A percentile compares a stretch with the other conserved stretches of the same genome.
These are phyloP conservation scores for Plasmopara halstedii DNA, from an alignment of 352 stramenopile species.

Conservation along the genomic window DNA sequence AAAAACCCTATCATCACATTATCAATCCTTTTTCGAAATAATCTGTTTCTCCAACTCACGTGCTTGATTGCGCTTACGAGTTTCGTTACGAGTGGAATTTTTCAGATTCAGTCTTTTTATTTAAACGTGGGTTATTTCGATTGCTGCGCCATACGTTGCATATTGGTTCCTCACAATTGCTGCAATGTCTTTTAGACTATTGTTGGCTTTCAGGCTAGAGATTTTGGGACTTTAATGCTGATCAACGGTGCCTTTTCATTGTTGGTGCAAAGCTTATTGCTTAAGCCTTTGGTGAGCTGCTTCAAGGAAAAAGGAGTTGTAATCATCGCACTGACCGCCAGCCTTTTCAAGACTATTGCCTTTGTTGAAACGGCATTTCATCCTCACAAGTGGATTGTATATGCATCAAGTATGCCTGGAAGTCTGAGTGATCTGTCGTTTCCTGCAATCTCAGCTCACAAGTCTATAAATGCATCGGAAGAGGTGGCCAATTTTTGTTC, in stretches of 20 bases:
- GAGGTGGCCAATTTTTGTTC: conserved; percentile 13
- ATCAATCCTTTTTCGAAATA: conserved; percentile 56
- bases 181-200: conserved; percentile 30
- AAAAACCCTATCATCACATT: conserved; percentile 55
- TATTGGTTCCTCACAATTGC: background rate
- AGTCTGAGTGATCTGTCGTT: conserved; percentile 57
- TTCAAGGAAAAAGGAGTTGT: conserved; percentile 68
- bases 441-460: conserved; percentile 34
- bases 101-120: conserved; percentile 68
- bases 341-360: conserved; percentile 32
- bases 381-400: conserved; percentile 58
- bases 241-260: conserved; percentile 45
- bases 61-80: conserved; percentile 57
- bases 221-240: conserved; percentile 57
- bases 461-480: conserved; percentile 37
- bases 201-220: conserved; percentile 62
- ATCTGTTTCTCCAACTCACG: conserved; percentile 57
- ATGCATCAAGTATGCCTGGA: conserved; percentile 26
- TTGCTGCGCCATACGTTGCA: background rate
- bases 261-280: conserved; percentile 47
- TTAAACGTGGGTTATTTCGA: conserved; percentile 40
- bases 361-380: conserved; percentile 46
- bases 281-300: conserved; percentile 53
- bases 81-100: conserved; percentile 50
- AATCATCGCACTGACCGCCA: conserved; percentile 41